Evolutionary conservation across 352 stramenopile species (phyloP), one percentile per base, ranked within the genome.

Genomic region (Phytopythium ostracodes): DNA sequence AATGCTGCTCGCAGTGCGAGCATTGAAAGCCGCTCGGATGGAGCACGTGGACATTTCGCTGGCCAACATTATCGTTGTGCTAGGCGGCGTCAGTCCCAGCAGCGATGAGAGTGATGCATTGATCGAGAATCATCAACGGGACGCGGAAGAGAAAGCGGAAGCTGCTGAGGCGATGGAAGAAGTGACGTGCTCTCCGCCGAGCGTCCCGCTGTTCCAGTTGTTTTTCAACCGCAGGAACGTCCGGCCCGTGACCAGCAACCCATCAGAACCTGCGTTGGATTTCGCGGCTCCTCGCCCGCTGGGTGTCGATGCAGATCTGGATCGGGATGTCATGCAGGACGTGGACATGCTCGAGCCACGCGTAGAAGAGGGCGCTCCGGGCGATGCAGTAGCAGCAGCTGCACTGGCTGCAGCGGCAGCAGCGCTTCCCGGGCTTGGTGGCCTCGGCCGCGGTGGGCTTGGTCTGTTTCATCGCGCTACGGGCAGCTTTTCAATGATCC

Each of bases 61-160:
- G 8, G 65, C 71, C 24, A 89, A 71, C 44, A 87, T 94, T 47
- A 60, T 88, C 38, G 82, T 90, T 51, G 55, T 60, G n/a, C 38
- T 50, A 24, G 42, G 27, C 17, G 18, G 22, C 1, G 27, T 10
- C 25, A n/a, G 6, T 43, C 35, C 33, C n/a, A 29, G 27, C 12
- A 27, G 27, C 36, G 24, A 11, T 17, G 38, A 49, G 47, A 46
- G 44, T n/a, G 44, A 42, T 27, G 7, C 27, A 0, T 24, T 22
- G 9, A 43, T 15, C 2, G 20, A 35, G 20, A n/a, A 53, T 4
- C n/a, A 40, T 10, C 20, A 62, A 29, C 38, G 53, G 14, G 36
- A 49, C 14, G 33, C 9, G 2, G 44, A 59, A 25, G 36, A 31
- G 22, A 51, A 51, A 18, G 11, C 44, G 20, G 22, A 17, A 10